These are phyloP conservation scores for Euphrasia confusa DNA, from an alignment of 257 asterid species.

Conservation along the genomic window DNA sequence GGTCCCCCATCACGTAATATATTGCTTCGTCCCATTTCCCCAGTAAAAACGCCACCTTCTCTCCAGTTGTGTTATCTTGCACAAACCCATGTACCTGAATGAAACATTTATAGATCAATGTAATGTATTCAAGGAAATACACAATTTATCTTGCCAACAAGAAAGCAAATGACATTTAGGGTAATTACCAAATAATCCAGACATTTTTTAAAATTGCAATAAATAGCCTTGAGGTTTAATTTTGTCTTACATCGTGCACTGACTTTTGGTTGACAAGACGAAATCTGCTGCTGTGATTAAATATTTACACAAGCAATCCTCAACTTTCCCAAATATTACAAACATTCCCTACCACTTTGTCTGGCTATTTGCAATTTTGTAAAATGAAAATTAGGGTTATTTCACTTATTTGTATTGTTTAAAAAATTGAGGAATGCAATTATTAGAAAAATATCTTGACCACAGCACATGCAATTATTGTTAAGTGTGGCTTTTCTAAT, in stretches of 20 bases:
- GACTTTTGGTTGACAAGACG: neutral
- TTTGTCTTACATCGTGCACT: neutral
- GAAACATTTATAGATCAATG: neutral
- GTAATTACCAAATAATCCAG: neutral
- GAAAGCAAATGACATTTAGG: neutral
- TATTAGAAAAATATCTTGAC: neutral
- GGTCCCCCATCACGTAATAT: constrained; percentile 95
- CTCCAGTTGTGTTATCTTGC: constrained; percentile 94
- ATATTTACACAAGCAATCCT: neutral
- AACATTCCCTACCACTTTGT: neutral
- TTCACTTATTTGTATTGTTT: neutral
- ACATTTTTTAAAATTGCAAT: neutral
- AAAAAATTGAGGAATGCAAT: neutral
- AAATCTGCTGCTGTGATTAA: neutral
- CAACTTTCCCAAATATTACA: constrained; percentile 1
- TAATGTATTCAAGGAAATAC: neutral
- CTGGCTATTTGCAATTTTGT: neutral
- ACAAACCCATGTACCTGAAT: constrained; percentile 90
- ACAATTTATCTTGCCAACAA: too few relatives aligned
- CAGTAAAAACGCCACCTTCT: constrained; percentile 83
- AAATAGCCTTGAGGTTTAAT: neutral
- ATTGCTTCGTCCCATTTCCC: constrained; percentile 99
- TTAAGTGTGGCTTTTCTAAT: neutral
- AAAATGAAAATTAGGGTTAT: neutral
- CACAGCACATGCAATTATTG: neutral